Evolutionary conservation across 2,329 filamentous ascomycete genomes (phyloP).

Genomic region (Aspergillus neoniger): DNA sequence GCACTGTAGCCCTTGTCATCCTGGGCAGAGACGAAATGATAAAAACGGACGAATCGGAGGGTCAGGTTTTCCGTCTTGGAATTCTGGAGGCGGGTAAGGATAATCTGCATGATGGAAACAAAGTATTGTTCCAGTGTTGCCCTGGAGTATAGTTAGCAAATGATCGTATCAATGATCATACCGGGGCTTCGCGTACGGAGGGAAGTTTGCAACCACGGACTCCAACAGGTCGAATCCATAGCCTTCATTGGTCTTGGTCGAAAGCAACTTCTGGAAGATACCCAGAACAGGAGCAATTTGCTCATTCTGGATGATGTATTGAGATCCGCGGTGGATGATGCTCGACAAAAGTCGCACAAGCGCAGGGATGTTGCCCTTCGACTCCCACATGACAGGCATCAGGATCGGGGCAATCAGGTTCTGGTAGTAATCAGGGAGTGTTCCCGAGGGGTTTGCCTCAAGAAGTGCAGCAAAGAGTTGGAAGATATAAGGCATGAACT

Average conservation of each 20-base stretch:
- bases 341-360: constrained; percentile 81
- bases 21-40: constrained; percentile 82
- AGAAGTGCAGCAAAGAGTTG: constrained; percentile 90
- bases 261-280: constrained; percentile 89
- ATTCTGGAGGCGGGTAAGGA: constrained; percentile 72
- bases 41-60: constrained; percentile 87
- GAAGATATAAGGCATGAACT: constrained; percentile 96
- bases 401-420: constrained; percentile 76
- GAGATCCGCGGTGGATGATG: constrained; percentile 75
- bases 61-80: constrained; percentile 83
- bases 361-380: constrained; percentile 87
- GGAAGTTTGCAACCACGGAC: constrained; percentile 70
- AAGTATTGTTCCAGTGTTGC: constrained; percentile 73
- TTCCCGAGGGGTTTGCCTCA: constrained; percentile 77
- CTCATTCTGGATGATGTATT: constrained; percentile 72
- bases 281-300: constrained; percentile 87
- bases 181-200: constrained; percentile 57
- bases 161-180: background rate
- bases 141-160: constrained; percentile 42
- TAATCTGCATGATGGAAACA: constrained; percentile 73
- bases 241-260: constrained; percentile 78
- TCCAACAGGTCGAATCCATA: constrained; percentile 91
- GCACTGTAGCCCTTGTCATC: constrained; percentile 81
- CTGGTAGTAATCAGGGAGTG: constrained; percentile 79
- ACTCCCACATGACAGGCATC: constrained; percentile 83